phyloP scores from a whole-genome alignment of 1,284 basidiomycete species.

The Boletus sp. region DNA sequence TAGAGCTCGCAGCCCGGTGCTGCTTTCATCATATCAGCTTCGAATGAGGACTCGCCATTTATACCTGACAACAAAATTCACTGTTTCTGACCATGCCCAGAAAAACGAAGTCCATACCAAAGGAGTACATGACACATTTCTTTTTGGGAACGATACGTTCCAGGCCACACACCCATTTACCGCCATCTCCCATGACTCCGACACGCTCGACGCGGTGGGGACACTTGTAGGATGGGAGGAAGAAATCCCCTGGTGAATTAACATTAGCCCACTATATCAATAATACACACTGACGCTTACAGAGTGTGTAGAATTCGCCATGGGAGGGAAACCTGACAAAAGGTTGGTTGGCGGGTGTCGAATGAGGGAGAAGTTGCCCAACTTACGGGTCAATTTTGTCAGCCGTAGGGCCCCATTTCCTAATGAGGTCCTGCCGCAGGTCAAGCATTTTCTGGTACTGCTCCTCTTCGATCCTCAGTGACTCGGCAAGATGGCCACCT shows the following conservation, averaged over 20 bases:
- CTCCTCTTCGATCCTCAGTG: conserved; percentile 21
- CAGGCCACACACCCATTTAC: conserved; percentile 53
- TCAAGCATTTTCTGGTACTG: conserved; percentile 23
- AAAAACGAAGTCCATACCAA: conserved; percentile 35
- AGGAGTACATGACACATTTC: conserved; percentile 48
- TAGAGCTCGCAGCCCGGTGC: conserved; percentile 45
- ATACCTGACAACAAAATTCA: conserved; percentile 33
- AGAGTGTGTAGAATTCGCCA: conserved; percentile 37
- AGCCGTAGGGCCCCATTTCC: conserved; percentile 34
- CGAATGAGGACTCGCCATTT: conserved; percentile 56
- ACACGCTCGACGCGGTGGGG: conserved; percentile 47
- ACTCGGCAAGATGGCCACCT: conserved; percentile 6
- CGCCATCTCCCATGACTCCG: conserved; percentile 50
- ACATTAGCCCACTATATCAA: conserved; percentile 1
- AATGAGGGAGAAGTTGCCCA: not conserved
- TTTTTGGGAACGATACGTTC: conserved; percentile 43
- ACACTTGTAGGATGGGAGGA: conserved; percentile 46
- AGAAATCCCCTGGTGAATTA: conserved; percentile 45
- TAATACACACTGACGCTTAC: conserved; percentile 17
- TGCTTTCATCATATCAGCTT: conserved; percentile 44
- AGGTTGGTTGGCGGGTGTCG: not conserved
- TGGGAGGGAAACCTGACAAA: conserved; percentile 29
- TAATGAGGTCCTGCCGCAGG: conserved; percentile 23
- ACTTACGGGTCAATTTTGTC: conserved; percentile 31
- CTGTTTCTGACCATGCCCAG: not conserved